A percentile compares a stretch with the other conserved stretches of the same genome.
Conservation (phyloP, 2,329 filamentous ascomycete species). For the Venturiaceae sp. region DNA sequence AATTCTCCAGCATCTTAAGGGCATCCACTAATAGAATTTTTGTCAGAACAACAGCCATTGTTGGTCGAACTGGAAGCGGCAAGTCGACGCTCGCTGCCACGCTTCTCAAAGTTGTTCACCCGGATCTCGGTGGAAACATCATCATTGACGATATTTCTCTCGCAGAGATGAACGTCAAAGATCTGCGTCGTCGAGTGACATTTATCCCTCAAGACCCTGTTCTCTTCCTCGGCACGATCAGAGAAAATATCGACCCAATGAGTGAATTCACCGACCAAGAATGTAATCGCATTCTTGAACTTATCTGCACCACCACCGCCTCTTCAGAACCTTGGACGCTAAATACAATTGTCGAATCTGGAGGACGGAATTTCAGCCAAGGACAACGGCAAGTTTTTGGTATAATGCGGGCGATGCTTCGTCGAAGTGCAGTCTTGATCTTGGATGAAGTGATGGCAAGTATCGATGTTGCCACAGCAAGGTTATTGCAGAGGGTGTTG, state of each 20-base stretch:
- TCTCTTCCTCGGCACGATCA: constrained; percentile 52
- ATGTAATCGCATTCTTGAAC: constrained; percentile 42
- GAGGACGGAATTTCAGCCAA: constrained; percentile 52
- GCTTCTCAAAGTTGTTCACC: constrained; percentile 39
- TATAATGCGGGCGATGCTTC: constrained; percentile 49
- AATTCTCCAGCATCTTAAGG: background rate
- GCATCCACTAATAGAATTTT: background rate
- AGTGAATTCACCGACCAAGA: constrained; percentile 45
- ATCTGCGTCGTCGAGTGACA: constrained; percentile 50
- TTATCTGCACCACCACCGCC: constrained; percentile 44
- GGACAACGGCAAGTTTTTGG: constrained; percentile 57
- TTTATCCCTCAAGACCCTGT: constrained; percentile 60
- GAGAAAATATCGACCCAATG: constrained; percentile 53
- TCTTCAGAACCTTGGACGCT: constrained; percentile 42
- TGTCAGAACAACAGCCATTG: constrained; percentile 61
- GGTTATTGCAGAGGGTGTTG: constrained; percentile 44
- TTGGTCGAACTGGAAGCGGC: constrained; percentile 59
- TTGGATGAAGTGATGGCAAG: constrained; percentile 42
- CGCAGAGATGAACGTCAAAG: constrained; percentile 46
- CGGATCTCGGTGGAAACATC: constrained; percentile 44
- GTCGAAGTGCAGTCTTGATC: constrained; percentile 51
- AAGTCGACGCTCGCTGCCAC: constrained; percentile 66
- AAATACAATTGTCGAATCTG: constrained; percentile 46
- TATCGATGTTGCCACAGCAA: constrained; percentile 51
- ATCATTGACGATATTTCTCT: constrained; percentile 52